A percentile compares a stretch with the other conserved stretches of the same genome.
Evolutionary conservation across 2,329 filamentous ascomycete species (phyloP).

Genomic region (Trichoderma citrinoviride): DNA sequence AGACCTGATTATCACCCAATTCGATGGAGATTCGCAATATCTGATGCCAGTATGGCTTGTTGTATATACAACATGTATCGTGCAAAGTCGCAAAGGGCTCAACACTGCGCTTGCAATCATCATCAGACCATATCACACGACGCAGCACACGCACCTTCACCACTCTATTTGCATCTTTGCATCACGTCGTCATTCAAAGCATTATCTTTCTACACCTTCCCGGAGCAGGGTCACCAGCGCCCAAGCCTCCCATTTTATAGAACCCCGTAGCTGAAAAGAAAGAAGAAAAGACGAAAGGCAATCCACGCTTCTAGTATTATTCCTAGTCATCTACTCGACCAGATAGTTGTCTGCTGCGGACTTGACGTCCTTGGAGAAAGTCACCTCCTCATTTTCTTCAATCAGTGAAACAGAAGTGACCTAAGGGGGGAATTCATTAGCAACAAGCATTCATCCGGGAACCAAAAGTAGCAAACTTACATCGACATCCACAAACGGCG

Average conservation of each 20-base stretch:
- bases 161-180: background rate
- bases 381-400: conserved; percentile 74
- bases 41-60: background rate
- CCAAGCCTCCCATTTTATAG: conserved; percentile 27
- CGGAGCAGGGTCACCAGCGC: conserved; percentile 21
- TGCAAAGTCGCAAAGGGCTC: too few species aligned
- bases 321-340: conserved; percentile 59
- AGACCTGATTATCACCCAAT: background rate
- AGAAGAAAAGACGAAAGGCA: conserved; percentile 14
- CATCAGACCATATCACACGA: background rate
- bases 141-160: background rate
- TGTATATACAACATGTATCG: background rate
- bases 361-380: conserved; percentile 79
- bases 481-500: conserved; percentile 88
- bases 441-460: conserved; percentile 20
- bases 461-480: conserved; percentile 55
- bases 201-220: conserved; percentile 26
- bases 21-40: background rate
- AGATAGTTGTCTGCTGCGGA: conserved; percentile 72
- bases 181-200: conserved; percentile 20
- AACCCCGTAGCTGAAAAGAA: conserved; percentile 8
- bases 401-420: conserved; percentile 68
- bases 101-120: too few species aligned
- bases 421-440: conserved; percentile 33
- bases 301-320: conserved; percentile 22